phyloP scores from a whole-genome alignment of 371 early-diverging fungal genomes.

The Rhizopus sp. region DNA sequence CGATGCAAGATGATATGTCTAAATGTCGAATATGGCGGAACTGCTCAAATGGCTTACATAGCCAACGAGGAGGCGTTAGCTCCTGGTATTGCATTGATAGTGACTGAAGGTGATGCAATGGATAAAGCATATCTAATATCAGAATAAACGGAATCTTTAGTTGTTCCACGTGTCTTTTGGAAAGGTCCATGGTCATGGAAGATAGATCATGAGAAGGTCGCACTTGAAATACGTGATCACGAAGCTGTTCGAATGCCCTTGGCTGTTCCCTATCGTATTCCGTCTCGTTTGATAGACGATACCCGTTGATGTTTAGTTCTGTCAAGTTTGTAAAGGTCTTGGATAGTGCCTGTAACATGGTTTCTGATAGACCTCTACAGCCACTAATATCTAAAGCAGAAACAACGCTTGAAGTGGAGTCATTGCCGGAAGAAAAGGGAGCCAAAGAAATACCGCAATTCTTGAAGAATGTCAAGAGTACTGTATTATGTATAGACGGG shows the following conservation, averaged over 20 bases:
- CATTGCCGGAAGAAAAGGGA: background rate
- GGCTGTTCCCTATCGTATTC: background rate
- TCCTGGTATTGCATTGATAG: constrained; percentile 42
- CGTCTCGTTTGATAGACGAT: constrained; percentile 11
- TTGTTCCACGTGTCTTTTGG: constrained; percentile 23
- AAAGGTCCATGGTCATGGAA: constrained; percentile 37
- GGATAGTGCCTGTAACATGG: constrained; percentile 25
- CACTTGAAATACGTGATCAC: constrained; percentile 46
- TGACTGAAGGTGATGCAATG: constrained; percentile 12
- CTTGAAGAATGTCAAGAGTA: constrained; percentile 29
- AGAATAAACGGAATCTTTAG: constrained; percentile 26
- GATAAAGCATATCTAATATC: constrained; percentile 9
- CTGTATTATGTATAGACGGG: constrained; percentile 20
- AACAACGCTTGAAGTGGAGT: background rate
- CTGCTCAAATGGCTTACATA: constrained; percentile 2
- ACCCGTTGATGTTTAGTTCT: constrained; percentile 28
- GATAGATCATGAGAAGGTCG: constrained; percentile 39
- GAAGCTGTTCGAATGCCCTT: constrained; percentile 27
- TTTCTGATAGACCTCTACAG: constrained; percentile 33
- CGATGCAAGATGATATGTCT: constrained; percentile 41
- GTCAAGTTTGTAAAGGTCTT: constrained; percentile 25
- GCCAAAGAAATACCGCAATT: constrained; percentile 21
- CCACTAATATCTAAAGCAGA: constrained; percentile 36
- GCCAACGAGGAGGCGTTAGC: constrained; percentile 11
- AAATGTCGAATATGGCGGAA: constrained; percentile 26